Percentiles rank a stretch among this genome's conserved stretches.
Conservation (phyloP, 176 grass and related monocot species). For the Bonia amplexicaulis region DNA sequence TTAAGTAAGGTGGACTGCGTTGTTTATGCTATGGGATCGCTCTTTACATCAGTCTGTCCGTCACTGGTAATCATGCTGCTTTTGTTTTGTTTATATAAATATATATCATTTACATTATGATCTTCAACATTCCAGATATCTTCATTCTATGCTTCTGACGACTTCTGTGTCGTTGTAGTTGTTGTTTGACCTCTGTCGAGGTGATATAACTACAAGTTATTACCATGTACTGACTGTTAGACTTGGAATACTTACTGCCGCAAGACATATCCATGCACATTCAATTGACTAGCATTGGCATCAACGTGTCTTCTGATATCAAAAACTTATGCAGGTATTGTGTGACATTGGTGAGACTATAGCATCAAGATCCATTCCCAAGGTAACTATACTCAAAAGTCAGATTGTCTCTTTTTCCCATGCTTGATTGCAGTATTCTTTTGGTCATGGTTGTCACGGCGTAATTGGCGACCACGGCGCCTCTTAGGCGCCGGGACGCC, state of each 20-base stretch:
- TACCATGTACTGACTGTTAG: background rate
- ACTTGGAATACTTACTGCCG: background rate
- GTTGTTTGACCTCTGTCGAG: conserved; percentile 11
- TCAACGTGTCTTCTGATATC: conserved; percentile 15
- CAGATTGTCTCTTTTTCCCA: background rate
- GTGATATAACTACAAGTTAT: background rate
- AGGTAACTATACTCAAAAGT: conserved; percentile 45
- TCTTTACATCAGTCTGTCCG: conserved; percentile 90
- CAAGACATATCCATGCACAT: background rate
- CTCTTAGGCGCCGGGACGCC: too few species aligned
- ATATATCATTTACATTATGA: background rate
- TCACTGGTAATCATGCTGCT: conserved; percentile 62
- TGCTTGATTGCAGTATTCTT: background rate
- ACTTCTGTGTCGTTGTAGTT: background rate
- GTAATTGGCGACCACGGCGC: too few species aligned
- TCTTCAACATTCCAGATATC: conserved; percentile 1
- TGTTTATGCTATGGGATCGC: conserved; percentile 97
- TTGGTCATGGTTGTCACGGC: too few species aligned
- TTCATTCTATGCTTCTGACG: background rate
- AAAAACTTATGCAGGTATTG: conserved; percentile 55
- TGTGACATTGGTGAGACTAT: conserved; percentile 76
- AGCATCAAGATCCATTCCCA: conserved; percentile 78
- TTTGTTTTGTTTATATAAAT: conserved; percentile 7
- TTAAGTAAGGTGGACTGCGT: conserved; percentile 77
- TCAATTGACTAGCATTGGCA: background rate